These are phyloP conservation scores for Raphanus sativus DNA, from an alignment of 345 rosid species.

Conservation along the genomic window DNA sequence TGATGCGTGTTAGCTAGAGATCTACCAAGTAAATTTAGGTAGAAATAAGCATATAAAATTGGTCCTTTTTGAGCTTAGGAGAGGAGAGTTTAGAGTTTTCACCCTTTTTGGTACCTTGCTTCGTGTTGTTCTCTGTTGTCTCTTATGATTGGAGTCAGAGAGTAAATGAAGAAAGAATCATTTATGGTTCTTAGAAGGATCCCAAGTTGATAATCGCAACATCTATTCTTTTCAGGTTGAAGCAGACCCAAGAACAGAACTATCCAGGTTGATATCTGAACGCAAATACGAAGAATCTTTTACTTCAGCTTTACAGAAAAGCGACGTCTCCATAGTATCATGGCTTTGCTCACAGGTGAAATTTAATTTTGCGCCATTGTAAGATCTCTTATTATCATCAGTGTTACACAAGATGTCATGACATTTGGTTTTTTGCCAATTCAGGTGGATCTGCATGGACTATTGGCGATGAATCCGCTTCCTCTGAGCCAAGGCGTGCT, in stretches of 20 bases:
- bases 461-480: constrained; percentile 53
- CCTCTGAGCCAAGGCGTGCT: constrained; percentile 91
- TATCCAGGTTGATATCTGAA: constrained; percentile 64
- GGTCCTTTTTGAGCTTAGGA: constrained; percentile 4
- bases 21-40: not conserved
- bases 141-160: not conserved
- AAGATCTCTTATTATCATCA: not conserved
- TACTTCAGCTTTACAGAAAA: constrained; percentile 69
- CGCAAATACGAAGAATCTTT: constrained; percentile 81
- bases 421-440: not conserved
- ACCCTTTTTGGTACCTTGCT: constrained; percentile 10
- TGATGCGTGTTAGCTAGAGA: constrained; percentile 5
- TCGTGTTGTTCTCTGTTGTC: not conserved
- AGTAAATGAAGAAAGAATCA: not conserved
- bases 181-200: not conserved
- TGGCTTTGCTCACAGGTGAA: constrained; percentile 91
- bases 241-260: constrained; percentile 71
- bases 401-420: not conserved
- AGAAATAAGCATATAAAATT: constrained; percentile 8
- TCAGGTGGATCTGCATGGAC: constrained; percentile 69
- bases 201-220: not conserved
- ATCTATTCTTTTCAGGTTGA: constrained; percentile 50
- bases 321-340: constrained; percentile 74
- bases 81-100: constrained; percentile 4
- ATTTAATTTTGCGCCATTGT: not conserved